Conservation (phyloP, 345 rosid genomes). For the Acer campestre region DNA sequence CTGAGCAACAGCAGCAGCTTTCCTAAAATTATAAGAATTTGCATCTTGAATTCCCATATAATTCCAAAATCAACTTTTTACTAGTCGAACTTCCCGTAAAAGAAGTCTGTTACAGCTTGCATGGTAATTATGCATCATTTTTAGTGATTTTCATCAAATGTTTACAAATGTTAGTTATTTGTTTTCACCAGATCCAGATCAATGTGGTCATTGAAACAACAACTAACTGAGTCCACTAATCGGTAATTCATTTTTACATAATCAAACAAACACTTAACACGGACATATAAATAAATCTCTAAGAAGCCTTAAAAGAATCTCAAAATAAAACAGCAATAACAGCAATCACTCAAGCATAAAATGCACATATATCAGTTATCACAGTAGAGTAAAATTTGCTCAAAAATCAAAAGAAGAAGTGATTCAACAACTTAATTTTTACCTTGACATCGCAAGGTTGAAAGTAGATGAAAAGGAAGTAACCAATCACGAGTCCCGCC, state of each 20-base stretch:
- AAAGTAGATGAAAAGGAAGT: slow-evolving; percentile 71
- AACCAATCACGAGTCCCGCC: slow-evolving; percentile 74
- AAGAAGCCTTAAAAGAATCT: slow-evolving; percentile 2
- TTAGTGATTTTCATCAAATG: too few species aligned
- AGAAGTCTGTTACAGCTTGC: not conserved
- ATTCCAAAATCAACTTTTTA: slow-evolving; percentile 1
- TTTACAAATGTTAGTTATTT: too few species aligned
- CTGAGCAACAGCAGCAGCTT: not conserved
- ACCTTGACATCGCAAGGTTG: slow-evolving; percentile 84
- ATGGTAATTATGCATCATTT: not conserved
- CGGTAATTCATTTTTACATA: not conserved
- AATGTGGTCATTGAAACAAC: not conserved
- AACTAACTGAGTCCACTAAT: not conserved
- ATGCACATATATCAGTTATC: not conserved
- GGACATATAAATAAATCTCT: not conserved
- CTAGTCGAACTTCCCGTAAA: not conserved
- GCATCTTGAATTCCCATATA: not conserved
- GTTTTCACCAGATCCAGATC: slow-evolving; percentile 4
- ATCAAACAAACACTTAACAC: not conserved
- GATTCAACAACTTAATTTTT: not conserved
- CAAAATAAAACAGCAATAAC: not conserved
- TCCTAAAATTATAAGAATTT: not conserved
- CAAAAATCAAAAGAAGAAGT: not conserved
- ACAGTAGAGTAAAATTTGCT: not conserved
- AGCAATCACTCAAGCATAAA: not conserved